A percentile compares a stretch with the other conserved stretches of the same genome.
Evolutionary conservation across 2,329 filamentous ascomycete species (phyloP).

Genomic region (Colletotrichum sp.): DNA sequence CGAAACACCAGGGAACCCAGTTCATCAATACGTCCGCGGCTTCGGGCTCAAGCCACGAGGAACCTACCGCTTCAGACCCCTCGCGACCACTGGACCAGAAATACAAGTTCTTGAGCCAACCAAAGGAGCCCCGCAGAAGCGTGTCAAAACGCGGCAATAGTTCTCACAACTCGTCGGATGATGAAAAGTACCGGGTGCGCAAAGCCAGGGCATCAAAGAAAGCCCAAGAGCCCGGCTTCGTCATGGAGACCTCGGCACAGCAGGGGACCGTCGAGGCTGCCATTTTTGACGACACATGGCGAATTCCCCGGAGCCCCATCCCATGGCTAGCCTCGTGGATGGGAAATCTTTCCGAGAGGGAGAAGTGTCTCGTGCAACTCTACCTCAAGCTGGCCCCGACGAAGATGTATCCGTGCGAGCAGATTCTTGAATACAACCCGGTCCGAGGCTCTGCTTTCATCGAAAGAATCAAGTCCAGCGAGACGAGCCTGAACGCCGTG

Average conservation of each 20-base stretch:
- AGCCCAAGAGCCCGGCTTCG: not conserved
- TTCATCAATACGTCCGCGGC: conserved; percentile 40
- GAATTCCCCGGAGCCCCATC: not conserved
- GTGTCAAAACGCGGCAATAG: not conserved
- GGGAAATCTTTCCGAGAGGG: conserved; percentile 18
- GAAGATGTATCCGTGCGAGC: conserved; percentile 37
- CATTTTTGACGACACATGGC: not conserved
- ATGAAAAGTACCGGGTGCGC: not conserved
- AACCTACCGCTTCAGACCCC: not conserved
- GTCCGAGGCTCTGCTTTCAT: conserved; percentile 28
- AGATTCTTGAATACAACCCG: conserved; percentile 34
- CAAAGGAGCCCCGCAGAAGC: not conserved
- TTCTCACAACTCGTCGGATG: not conserved
- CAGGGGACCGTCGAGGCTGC: no score
- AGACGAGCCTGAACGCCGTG: conserved; percentile 31
- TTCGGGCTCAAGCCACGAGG: not conserved
- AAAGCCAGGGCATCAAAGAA: not conserved
- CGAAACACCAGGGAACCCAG: conserved; percentile 41
- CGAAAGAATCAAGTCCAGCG: conserved; percentile 27
- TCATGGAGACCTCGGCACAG: not conserved
- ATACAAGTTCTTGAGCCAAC: conserved; percentile 31
- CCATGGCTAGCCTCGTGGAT: not conserved
- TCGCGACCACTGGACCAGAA: conserved; percentile 22
- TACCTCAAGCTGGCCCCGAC: conserved; percentile 30
- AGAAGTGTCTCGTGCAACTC: conserved; percentile 31